Evolutionary conservation across 306 rosid species (phyloP).

Genomic region (Trifolium dubium): DNA sequence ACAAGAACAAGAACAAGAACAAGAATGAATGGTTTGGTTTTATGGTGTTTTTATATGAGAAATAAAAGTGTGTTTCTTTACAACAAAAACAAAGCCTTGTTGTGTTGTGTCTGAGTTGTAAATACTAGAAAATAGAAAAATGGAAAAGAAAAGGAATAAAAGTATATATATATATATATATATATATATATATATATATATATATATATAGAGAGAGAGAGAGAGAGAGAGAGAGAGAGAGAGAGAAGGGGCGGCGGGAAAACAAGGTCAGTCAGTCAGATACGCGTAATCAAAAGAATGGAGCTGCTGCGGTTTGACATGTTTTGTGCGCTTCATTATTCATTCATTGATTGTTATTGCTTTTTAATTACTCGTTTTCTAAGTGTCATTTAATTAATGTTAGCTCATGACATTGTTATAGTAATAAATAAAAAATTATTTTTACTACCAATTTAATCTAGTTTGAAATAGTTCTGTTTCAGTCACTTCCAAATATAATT

Average conservation of each 20-base stretch:
- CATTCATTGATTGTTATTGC: background rate
- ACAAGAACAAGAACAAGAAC: background rate
- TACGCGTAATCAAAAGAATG: constrained; percentile 52
- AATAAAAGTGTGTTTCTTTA: background rate
- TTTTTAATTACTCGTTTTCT: background rate
- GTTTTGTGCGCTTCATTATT: background rate
- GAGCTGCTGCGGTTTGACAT: constrained; percentile 18
- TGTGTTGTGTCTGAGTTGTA: background rate
- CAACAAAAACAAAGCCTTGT: constrained; percentile 28
- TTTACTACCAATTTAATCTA: too few relatives aligned
- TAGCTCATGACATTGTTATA: too few relatives aligned
- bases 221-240: constrained; percentile 13
- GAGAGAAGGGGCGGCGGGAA: constrained; percentile 65
- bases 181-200: too few relatives aligned
- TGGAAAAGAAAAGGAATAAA: too few relatives aligned
- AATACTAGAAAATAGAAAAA: too few relatives aligned
- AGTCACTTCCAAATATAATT: too few relatives aligned
- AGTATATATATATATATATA: too few relatives aligned
- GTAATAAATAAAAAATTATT: too few relatives aligned
- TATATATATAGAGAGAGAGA: too few relatives aligned
- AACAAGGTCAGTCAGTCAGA: constrained; percentile 30
- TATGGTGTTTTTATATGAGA: constrained; percentile 28
- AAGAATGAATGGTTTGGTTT: constrained; percentile 1
- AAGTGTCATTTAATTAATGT: background rate
- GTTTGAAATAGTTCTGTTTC: too few relatives aligned